phyloP scores from a whole-genome alignment of 768 basidiomycete genomes.

The Podaxis sp. region DNA sequence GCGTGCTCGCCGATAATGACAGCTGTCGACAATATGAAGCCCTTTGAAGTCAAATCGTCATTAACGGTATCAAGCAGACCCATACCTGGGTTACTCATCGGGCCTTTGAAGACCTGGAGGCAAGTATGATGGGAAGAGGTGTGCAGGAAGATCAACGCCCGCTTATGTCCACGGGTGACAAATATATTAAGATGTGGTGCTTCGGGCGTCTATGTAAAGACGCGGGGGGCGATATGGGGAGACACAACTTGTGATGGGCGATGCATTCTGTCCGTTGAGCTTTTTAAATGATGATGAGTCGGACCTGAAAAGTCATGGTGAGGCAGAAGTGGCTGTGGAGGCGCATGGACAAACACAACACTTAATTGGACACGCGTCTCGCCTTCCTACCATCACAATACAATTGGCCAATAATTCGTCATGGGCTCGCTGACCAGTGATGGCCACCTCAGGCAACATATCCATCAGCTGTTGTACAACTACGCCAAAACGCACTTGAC shows the following conservation, averaged over 20 bases:
- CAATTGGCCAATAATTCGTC: neutral
- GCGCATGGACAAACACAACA: no score
- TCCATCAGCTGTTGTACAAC: constrained; percentile 10
- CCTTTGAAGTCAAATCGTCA: neutral
- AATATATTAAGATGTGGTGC: no score
- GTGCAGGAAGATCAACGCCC: neutral
- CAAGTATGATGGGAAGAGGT: neutral
- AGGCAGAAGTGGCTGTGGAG: no score
- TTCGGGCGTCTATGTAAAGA: no score
- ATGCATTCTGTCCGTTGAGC: neutral
- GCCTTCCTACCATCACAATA: neutral
- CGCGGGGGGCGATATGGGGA: neutral
- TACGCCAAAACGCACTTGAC: constrained; percentile 15
- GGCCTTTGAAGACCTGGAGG: neutral
- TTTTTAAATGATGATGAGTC: neutral
- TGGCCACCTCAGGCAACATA: neutral
- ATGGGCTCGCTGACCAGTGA: neutral
- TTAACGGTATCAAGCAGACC: no score
- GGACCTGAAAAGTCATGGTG: no score
- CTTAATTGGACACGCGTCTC: neutral
- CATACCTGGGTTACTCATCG: neutral
- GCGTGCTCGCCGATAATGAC: neutral
- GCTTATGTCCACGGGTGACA: no score
- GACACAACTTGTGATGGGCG: neutral
- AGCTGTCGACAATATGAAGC: neutral